These are phyloP conservation scores for Novymonas esmeraldas DNA, from an alignment of 208 protist genomes.

Conservation along the genomic window DNA sequence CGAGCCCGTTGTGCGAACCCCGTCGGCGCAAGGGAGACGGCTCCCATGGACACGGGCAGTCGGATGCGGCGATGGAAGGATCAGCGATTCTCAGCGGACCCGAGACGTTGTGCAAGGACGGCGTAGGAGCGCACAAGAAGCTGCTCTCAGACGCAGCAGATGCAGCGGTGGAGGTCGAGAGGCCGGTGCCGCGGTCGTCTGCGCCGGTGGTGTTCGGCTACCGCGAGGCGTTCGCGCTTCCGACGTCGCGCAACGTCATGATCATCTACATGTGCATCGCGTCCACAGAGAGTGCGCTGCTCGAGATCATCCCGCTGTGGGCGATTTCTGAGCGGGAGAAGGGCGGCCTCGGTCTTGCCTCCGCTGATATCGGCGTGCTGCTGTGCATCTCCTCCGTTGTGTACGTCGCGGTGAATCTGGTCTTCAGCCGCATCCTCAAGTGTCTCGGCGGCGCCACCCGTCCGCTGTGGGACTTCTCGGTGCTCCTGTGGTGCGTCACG, in stretches of 20 bases:
- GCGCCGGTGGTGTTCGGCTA: slow-evolving; percentile 46
- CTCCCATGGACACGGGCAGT: no score
- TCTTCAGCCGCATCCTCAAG: slow-evolving; percentile 38
- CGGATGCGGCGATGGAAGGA: no score
- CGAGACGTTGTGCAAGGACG: no score
- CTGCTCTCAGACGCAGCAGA: no score
- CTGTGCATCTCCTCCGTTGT: slow-evolving; percentile 55
- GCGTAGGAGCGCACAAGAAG: no score
- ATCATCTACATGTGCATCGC: slow-evolving; percentile 70
- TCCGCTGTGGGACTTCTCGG: slow-evolving; percentile 30
- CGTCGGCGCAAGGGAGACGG: no score
- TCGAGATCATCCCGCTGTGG: slow-evolving; percentile 65
- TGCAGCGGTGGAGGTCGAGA: no score
- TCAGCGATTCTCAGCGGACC: no score
- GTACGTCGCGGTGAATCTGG: slow-evolving; percentile 46
- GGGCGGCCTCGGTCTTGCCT: slow-evolving; percentile 47
- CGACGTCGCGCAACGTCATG: slow-evolving; percentile 40
- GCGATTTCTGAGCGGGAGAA: slow-evolving; percentile 45
- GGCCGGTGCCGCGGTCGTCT: background rate
- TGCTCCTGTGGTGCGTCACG: slow-evolving; percentile 31
- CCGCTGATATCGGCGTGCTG: slow-evolving; percentile 44
- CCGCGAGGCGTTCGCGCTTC: slow-evolving; percentile 41
- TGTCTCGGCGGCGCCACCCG: slow-evolving; percentile 24
- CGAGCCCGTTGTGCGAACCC: no score
- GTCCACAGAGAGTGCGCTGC: slow-evolving; percentile 48